Conservation (phyloP, 2,329 filamentous ascomycete genomes). For the Epichloe glyceriae region DNA sequence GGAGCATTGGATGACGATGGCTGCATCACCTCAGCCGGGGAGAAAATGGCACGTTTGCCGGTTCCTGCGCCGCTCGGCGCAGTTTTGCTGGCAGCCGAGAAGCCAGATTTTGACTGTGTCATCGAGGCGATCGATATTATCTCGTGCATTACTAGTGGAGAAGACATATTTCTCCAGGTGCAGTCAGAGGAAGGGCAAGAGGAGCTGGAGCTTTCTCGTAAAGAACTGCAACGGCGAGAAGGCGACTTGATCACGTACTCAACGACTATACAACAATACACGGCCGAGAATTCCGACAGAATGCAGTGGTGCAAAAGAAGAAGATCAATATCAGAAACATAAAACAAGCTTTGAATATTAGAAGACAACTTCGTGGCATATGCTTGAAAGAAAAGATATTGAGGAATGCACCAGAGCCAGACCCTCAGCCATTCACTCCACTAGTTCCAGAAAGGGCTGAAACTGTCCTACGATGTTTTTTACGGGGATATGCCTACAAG, state of each 20-base stretch:
- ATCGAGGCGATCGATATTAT: constrained; percentile 78
- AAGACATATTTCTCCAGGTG: constrained; percentile 48
- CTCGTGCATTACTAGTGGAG: constrained; percentile 47
- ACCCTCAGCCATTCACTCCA: constrained; percentile 44
- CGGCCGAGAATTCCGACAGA: constrained; percentile 41
- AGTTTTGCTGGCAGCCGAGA: constrained; percentile 68
- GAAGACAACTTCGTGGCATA: constrained; percentile 45
- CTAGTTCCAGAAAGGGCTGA: constrained; percentile 41
- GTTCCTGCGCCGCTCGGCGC: constrained; percentile 70
- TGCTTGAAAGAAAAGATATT: constrained; percentile 41
- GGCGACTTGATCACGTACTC: constrained; percentile 54
- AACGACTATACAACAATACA: constrained; percentile 49
- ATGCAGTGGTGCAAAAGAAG: constrained; percentile 44
- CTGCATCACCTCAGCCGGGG: constrained; percentile 58
- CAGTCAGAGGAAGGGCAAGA: constrained; percentile 44
- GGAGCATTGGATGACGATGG: constrained; percentile 62
- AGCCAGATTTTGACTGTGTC: constrained; percentile 58
- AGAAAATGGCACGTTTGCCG: constrained; percentile 70
- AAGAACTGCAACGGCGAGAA: constrained; percentile 46
- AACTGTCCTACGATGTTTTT: constrained; percentile 45
- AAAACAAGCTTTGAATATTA: constrained; percentile 48
- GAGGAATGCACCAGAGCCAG: constrained; percentile 29
- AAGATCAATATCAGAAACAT: constrained; percentile 48
- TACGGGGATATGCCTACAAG: constrained; percentile 46
- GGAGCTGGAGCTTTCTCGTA: constrained; percentile 38